Conservation (phyloP, 2,329 filamentous ascomycete species). For the Teratosphaeria zuluensis region DNA sequence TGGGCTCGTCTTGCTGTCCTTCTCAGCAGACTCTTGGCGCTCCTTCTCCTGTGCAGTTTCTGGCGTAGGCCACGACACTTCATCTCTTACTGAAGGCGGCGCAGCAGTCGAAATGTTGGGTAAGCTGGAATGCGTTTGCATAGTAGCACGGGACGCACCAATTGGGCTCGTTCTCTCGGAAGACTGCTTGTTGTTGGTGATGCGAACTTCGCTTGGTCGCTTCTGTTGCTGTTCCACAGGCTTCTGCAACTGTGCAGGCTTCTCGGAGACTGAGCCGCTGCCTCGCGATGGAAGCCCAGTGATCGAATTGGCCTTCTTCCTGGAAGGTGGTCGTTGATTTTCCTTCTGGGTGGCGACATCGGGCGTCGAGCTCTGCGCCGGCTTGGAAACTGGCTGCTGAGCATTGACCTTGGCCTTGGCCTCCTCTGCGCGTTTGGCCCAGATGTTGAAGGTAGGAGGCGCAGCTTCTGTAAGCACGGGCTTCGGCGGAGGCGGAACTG, state of each 20-base stretch:
- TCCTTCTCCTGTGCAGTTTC: slow-evolving; percentile 68
- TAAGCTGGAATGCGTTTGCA: slow-evolving; percentile 16
- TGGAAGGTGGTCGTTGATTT: slow-evolving; percentile 19
- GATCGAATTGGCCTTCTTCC: slow-evolving; percentile 20
- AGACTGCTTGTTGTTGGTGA: slow-evolving; percentile 8
- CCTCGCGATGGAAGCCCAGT: slow-evolving; percentile 8
- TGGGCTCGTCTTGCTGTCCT: slow-evolving; percentile 45
- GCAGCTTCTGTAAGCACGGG: slow-evolving; percentile 71
- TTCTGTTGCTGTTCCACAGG: slow-evolving; percentile 11
- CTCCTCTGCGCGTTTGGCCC: slow-evolving; percentile 69
- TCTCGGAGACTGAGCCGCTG: slow-evolving; percentile 2
- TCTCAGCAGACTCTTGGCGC: slow-evolving; percentile 61
- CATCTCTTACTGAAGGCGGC: slow-evolving; percentile 63
- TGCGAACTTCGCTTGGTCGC: slow-evolving; percentile 9
- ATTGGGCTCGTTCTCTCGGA: neutral
- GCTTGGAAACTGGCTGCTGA: slow-evolving; percentile 8
- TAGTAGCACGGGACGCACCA: slow-evolving; percentile 3
- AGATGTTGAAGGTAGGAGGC: slow-evolving; percentile 75
- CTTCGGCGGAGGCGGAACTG: slow-evolving; percentile 28
- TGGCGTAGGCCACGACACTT: slow-evolving; percentile 81
- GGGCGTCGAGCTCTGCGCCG: slow-evolving; percentile 1
- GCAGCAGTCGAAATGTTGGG: slow-evolving; percentile 11
- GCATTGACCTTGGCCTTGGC: slow-evolving; percentile 43
- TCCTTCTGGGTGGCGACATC: slow-evolving; percentile 11
- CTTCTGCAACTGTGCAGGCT: slow-evolving; percentile 13